A percentile compares a stretch with the other conserved stretches of the same genome.
Evolutionary conservation across 306 rosid species (phyloP).

Genomic region (Senna siamea): DNA sequence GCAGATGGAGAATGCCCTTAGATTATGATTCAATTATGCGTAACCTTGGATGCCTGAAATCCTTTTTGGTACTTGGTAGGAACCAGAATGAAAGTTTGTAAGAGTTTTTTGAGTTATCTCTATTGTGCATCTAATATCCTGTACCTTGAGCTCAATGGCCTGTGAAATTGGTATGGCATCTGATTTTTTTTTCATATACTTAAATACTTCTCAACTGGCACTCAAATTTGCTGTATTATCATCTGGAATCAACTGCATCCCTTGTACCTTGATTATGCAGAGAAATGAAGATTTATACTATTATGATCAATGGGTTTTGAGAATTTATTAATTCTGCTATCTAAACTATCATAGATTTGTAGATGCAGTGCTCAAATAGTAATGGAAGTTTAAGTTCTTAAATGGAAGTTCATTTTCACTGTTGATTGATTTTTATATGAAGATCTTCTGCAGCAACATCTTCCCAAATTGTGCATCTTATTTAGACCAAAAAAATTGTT

Average conservation of each 20-base stretch:
- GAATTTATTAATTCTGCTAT: background rate
- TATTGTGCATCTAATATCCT: slow-evolving; percentile 30
- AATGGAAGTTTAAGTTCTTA: background rate
- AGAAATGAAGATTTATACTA: background rate
- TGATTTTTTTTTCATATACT: slow-evolving; percentile 2
- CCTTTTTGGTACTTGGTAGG: slow-evolving; percentile 6
- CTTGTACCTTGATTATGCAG: slow-evolving; percentile 1
- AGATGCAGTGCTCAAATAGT: background rate
- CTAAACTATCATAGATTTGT: background rate
- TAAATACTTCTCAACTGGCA: slow-evolving; percentile 10
- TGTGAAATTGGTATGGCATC: slow-evolving; percentile 34
- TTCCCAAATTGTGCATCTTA: background rate
- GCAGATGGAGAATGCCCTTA: slow-evolving; percentile 42
- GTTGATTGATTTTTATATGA: background rate
- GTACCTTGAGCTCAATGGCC: slow-evolving; percentile 34
- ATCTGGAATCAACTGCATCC: slow-evolving; percentile 21
- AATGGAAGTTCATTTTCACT: background rate
- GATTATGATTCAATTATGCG: slow-evolving; percentile 13
- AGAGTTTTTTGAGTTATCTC: slow-evolving; percentile 31
- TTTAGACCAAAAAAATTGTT: background rate
- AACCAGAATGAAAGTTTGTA: slow-evolving; percentile 30
- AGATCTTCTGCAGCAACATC: background rate
- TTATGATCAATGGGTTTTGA: slow-evolving; percentile 3
- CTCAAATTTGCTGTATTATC: slow-evolving; percentile 23
- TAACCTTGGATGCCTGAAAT: slow-evolving; percentile 41